Conservation (phyloP, 768 basidiomycete genomes). For the Dendrothele bispora region DNA sequence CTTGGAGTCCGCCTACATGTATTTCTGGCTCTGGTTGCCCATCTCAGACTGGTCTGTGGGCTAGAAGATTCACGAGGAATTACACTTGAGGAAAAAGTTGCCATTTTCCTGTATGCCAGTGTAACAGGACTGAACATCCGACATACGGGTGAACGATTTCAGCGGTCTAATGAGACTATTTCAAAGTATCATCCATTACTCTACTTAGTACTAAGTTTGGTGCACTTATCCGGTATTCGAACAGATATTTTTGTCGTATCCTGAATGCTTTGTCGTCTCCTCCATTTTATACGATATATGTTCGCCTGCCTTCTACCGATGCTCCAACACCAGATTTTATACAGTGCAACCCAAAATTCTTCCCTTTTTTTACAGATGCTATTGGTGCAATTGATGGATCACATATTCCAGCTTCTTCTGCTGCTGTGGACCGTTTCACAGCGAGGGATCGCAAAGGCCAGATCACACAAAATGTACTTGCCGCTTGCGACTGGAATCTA, state of each 20-base stretch:
- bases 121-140: slow-evolving; percentile 14
- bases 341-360: slow-evolving; percentile 25
- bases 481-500: slow-evolving; percentile 23
- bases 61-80: slow-evolving; percentile 5
- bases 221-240: no score
- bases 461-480: slow-evolving; percentile 29
- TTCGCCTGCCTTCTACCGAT: slow-evolving; percentile 9
- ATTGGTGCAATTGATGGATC: slow-evolving; percentile 30
- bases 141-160: slow-evolving; percentile 21
- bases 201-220: no score
- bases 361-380: slow-evolving; percentile 25
- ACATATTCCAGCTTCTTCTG: slow-evolving; percentile 18
- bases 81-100: slow-evolving; percentile 13
- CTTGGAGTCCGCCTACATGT: slow-evolving; percentile 16
- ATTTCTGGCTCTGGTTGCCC: slow-evolving; percentile 10
- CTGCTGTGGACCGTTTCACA: slow-evolving; percentile 7
- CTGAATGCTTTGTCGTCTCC: slow-evolving; percentile 4
- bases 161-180: slow-evolving; percentile 21
- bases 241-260: slow-evolving; percentile 10
- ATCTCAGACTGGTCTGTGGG: slow-evolving; percentile 4
- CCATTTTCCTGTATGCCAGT: slow-evolving; percentile 16
- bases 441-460: slow-evolving; percentile 25
- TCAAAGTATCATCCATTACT: no score
- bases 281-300: slow-evolving; percentile 14
- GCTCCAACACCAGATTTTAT: slow-evolving; percentile 15